Conservation (phyloP, 345 rosid species). For the Eucalyptus erythrocorys region DNA sequence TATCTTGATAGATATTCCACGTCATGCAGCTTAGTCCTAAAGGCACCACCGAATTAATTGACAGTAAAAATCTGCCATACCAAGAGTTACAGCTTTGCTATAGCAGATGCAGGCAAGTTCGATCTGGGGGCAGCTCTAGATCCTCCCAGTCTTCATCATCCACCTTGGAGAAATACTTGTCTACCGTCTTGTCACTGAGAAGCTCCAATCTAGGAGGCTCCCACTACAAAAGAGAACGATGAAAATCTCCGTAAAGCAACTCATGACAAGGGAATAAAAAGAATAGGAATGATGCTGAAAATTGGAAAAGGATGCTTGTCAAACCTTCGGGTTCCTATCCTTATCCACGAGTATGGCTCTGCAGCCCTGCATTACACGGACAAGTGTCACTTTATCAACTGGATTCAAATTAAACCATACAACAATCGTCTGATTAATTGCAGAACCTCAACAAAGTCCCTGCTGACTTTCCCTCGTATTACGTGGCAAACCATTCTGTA, state of each 20-base stretch:
- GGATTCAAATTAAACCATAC: neutral
- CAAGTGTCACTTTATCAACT: neutral
- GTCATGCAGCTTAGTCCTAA: neutral
- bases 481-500: slow-evolving; percentile 84
- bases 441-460: slow-evolving; percentile 77
- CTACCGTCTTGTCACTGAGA: slow-evolving; percentile 38
- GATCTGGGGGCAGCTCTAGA: slow-evolving; percentile 46
- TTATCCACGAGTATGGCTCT: slow-evolving; percentile 82
- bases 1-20: neutral
- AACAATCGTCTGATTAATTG: neutral
- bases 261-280: neutral
- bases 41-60: neutral
- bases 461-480: slow-evolving; percentile 71
- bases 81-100: slow-evolving; percentile 43
- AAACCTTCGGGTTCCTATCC: slow-evolving; percentile 79
- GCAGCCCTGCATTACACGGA: slow-evolving; percentile 53
- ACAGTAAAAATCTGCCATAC: neutral
- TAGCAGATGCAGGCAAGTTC: slow-evolving; percentile 38
- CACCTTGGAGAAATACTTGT: slow-evolving; percentile 46
- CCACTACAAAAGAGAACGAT: slow-evolving; percentile 38
- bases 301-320: neutral
- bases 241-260: neutral
- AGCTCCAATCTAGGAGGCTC: slow-evolving; percentile 57
- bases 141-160: slow-evolving; percentile 52
- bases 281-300: neutral